Evolutionary conservation across 2,329 filamentous ascomycete genomes (phyloP).

Genomic region (Xenosphaeropsis pyriputrescens): DNA sequence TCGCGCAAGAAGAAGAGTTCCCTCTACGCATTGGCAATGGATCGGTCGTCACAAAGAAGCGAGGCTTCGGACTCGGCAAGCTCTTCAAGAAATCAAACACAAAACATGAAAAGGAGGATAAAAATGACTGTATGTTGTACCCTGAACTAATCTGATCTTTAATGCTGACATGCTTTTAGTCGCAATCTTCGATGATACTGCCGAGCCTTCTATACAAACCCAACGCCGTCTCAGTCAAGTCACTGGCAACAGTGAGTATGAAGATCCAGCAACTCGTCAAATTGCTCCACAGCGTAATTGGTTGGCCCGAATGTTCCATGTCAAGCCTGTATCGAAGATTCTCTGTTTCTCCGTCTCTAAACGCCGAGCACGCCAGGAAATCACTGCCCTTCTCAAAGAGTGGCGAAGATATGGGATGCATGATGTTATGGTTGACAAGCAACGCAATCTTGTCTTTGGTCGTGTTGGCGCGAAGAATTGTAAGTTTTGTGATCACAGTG

Average conservation of each 20-base stretch:
- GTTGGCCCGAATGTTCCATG: constrained; percentile 77
- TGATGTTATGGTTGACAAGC: constrained; percentile 65
- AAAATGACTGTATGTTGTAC: constrained; percentile 9
- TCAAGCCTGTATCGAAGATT: constrained; percentile 67
- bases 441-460: constrained; percentile 66
- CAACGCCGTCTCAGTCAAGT: constrained; percentile 8
- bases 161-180: neutral
- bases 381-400: constrained; percentile 59
- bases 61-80: constrained; percentile 13
- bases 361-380: constrained; percentile 61
- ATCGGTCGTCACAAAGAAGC: constrained; percentile 10
- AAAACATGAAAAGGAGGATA: constrained; percentile 3
- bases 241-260: constrained; percentile 22
- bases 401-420: constrained; percentile 75
- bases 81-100: constrained; percentile 12
- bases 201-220: constrained; percentile 10
- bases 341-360: constrained; percentile 64
- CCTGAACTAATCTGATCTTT: neutral
- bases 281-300: constrained; percentile 66
- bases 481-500: constrained; percentile 28
- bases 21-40: too few relatives aligned
- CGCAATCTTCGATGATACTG: constrained; percentile 13
- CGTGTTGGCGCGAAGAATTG: constrained; percentile 65
- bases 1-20: too few relatives aligned
- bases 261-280: constrained; percentile 20